phyloP scores from a whole-genome alignment of 225 moss, liverwort and hornwort genomes.

The Physcomitrium patens region DNA sequence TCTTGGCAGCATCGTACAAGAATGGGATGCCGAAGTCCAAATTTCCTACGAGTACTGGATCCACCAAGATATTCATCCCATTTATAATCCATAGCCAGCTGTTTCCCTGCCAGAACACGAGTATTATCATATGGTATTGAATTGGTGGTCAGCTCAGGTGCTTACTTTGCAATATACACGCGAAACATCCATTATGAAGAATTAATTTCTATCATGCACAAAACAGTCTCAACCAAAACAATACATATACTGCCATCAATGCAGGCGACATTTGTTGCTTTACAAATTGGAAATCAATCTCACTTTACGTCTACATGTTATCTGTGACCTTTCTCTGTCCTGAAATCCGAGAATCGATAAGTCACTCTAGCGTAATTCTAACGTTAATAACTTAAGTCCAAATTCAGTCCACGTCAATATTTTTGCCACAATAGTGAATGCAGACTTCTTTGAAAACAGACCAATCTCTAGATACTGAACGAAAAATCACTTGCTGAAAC shows the following conservation, averaged over 20 bases:
- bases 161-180: neutral
- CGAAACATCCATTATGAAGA: neutral
- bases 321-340: neutral
- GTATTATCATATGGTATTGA: neutral
- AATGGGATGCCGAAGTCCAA: slow-evolving; percentile 91
- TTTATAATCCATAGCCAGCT: slow-evolving; percentile 83
- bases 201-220: neutral
- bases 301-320: neutral
- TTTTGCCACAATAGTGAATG: neutral
- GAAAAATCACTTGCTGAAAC: neutral
- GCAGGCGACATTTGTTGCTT: neutral
- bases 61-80: slow-evolving; percentile 78
- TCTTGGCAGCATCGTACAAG: slow-evolving; percentile 83
- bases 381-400: neutral
- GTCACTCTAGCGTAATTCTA: neutral
- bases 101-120: slow-evolving; percentile 64
- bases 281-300: neutral
- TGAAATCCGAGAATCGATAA: neutral
- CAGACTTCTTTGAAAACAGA: neutral
- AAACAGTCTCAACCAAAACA: neutral
- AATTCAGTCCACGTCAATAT: neutral
- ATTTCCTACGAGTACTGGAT: slow-evolving; percentile 94
- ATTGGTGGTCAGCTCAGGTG: neutral
- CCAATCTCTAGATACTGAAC: neutral
- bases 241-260: neutral